Evolutionary conservation across 768 basidiomycete genomes (phyloP), one percentile per base, ranked within the genome.

Genomic region (Obba rivulosa): DNA sequence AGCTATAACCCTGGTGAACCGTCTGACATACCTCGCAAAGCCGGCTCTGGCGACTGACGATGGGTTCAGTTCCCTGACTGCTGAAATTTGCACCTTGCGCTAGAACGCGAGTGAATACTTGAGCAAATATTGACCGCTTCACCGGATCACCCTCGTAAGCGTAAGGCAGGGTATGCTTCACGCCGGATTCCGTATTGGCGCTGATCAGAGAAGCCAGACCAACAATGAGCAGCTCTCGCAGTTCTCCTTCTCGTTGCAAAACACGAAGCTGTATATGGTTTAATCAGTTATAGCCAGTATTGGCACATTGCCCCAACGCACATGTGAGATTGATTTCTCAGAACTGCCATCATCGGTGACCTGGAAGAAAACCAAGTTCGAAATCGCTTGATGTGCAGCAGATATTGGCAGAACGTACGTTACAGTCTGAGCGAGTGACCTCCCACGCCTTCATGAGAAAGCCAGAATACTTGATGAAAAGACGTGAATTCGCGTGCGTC

Each of bases 111-210:
- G 87, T 81, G 62, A 94, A 89, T 7, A 92, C 83, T 57, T 87
- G 82, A 13, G 90, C 81, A 59, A 93, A 96, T 21, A 92, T 89
- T 9, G 78, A 74, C 13, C 90, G 79, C 57, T 85, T 83, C 34
- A 76, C 68, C 21, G 75, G 69, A 58, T 93, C 86, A 18, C 71
- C 63, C 57, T 89, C 84, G 56, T 90, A 92, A 1, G 87, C 88
- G 50, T 88, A 71, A 4, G 81, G 70, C 18, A 94, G 77, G 57
- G 87, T 92, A 62, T 94, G 89, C 63, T 92, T 92, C 61, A 94
- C 81, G 4, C 90, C 92, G 56, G 81, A 85, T 59, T 93, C 89
- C 14, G 87, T 83, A 60, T 95, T 95, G 11, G 90, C 79, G 28
- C 76, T 79, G 47, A 95, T 83, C 5, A 95, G 72, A 52, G 92